phyloP scores from a whole-genome alignment of 352 stramenopile genomes.

The Pythium oligandrum region DNA sequence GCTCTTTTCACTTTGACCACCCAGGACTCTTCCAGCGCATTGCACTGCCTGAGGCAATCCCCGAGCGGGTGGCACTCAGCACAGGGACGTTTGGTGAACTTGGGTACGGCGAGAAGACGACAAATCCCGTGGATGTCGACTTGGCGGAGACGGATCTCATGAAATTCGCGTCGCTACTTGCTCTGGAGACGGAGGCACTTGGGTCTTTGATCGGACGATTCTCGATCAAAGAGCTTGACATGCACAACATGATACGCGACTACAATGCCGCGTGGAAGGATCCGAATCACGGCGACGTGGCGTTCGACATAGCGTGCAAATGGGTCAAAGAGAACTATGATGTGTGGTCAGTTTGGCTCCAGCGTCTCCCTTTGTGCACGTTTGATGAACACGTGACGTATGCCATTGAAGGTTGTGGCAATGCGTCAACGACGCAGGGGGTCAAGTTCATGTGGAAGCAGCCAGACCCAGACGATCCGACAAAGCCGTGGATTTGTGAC shows the following conservation, averaged over 20 bases:
- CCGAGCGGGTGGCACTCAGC: constrained; percentile 24
- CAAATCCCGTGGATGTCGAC: constrained; percentile 40
- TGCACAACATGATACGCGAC: constrained; percentile 29
- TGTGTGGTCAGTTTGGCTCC: constrained; percentile 38
- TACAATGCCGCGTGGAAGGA: constrained; percentile 16
- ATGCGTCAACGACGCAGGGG: constrained; percentile 5
- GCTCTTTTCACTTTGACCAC: constrained; percentile 38
- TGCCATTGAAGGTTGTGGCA: constrained; percentile 22
- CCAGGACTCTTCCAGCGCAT: constrained; percentile 36
- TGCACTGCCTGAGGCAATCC: constrained; percentile 25
- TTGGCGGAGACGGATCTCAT: constrained; percentile 28
- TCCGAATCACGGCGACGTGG: constrained; percentile 13
- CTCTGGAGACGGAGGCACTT: constrained; percentile 1
- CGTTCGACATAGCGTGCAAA: constrained; percentile 37
- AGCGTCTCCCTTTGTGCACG: constrained; percentile 27
- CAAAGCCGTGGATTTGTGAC: constrained; percentile 38
- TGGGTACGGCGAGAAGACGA: constrained; percentile 35
- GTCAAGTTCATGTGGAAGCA: constrained; percentile 37
- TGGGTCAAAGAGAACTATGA: constrained; percentile 53
- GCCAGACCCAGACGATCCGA: constrained; percentile 28
- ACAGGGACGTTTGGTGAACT: constrained; percentile 42
- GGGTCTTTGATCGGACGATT: constrained; percentile 14
- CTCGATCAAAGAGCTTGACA: constrained; percentile 26
- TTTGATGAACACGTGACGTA: constrained; percentile 27
- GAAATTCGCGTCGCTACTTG: constrained; percentile 26